These are phyloP conservation scores for Lunularia cruciata DNA, from an alignment of 225 moss, liverwort and hornwort species.

Conservation along the genomic window DNA sequence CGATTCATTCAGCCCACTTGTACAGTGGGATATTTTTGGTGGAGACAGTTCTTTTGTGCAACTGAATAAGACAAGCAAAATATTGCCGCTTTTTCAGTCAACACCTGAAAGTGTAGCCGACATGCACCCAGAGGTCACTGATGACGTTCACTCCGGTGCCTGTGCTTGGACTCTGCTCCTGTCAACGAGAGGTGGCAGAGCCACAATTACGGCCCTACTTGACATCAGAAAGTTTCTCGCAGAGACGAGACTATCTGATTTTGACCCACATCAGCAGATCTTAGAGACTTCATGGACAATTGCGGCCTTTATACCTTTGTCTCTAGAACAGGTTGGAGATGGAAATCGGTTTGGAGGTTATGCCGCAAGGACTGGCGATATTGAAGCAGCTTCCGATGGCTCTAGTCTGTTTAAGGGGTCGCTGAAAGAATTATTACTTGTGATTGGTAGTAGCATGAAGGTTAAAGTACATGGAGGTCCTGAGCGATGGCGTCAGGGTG, in stretches of 20 bases:
- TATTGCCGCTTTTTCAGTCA: slow-evolving; percentile 25
- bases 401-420: slow-evolving; percentile 20
- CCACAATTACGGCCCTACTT: slow-evolving; percentile 72
- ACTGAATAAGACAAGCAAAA: slow-evolving; percentile 33
- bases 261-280: slow-evolving; percentile 50
- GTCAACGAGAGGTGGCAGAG: slow-evolving; percentile 70
- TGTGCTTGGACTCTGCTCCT: slow-evolving; percentile 74
- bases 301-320: slow-evolving; percentile 79
- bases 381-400: slow-evolving; percentile 35
- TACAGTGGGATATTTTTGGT: slow-evolving; percentile 44
- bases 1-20: slow-evolving; percentile 43
- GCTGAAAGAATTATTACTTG: slow-evolving; percentile 62
- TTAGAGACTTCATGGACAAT: slow-evolving; percentile 85
- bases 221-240: slow-evolving; percentile 55
- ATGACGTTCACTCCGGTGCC: slow-evolving; percentile 52
- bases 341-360: slow-evolving; percentile 78
- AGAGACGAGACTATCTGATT: slow-evolving; percentile 32
- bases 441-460: slow-evolving; percentile 77
- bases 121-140: slow-evolving; percentile 39
- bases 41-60: slow-evolving; percentile 39
- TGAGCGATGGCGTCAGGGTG: slow-evolving; percentile 91
- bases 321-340: slow-evolving; percentile 66
- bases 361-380: slow-evolving; percentile 44
- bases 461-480: slow-evolving; percentile 82
- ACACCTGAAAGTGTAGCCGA: slow-evolving; percentile 33